These are phyloP conservation scores for Backusella parvicylindrica DNA, from an alignment of 192 early-diverging fungal genomes.

Conservation along the genomic window DNA sequence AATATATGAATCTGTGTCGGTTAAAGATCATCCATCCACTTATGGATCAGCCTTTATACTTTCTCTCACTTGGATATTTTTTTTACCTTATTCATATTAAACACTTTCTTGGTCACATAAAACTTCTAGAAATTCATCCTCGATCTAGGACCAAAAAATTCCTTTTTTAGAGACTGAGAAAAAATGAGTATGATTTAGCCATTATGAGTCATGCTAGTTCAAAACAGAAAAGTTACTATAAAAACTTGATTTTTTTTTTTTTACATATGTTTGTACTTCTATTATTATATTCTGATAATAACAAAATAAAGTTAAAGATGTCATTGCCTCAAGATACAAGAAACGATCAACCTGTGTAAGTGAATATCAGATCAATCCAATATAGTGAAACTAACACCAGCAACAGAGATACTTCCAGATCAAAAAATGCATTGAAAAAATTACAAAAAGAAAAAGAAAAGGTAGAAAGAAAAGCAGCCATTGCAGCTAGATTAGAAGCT, in stretches of 20 bases:
- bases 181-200: background rate
- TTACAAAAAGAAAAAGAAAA: constrained; percentile 88
- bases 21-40: too few relatives aligned
- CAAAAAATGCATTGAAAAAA: constrained; percentile 93
- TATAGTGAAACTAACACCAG: constrained; percentile 10
- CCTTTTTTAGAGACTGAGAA: background rate
- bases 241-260: background rate
- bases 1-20: too few relatives aligned
- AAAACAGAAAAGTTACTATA: background rate
- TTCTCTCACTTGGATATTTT: too few relatives aligned
- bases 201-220: background rate
- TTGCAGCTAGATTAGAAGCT: constrained; percentile 62
- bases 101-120: too few relatives aligned
- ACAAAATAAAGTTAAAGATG: background rate
- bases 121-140: too few relatives aligned
- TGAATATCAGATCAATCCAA: background rate
- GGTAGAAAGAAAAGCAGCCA: constrained; percentile 62
- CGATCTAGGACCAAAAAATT: too few relatives aligned
- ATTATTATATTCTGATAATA: too few relatives aligned
- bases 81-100: too few relatives aligned
- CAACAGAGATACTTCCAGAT: constrained; percentile 83
- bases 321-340: background rate
- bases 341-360: background rate
- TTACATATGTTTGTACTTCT: background rate
- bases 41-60: too few relatives aligned